A percentile compares a stretch with the other conserved stretches of the same genome.
Evolutionary conservation across 2,329 filamentous ascomycete genomes (phyloP).

Genomic region (Podosphaera xanthii): DNA sequence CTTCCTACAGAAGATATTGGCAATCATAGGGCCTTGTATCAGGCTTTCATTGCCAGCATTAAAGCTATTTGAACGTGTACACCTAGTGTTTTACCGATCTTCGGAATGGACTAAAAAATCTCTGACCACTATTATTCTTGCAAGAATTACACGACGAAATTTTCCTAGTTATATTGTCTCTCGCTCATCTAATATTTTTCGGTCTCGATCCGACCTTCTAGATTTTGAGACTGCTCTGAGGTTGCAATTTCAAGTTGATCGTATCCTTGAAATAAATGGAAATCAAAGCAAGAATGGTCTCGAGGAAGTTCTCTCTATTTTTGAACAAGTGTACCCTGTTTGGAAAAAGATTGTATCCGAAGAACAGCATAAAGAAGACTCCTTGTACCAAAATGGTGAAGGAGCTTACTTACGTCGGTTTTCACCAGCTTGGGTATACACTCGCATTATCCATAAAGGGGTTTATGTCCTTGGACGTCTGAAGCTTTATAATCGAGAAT

Average conservation of each 20-base stretch:
- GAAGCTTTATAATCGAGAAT: conserved; percentile 59
- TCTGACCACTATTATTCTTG: conserved; percentile 78
- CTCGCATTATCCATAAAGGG: conserved; percentile 76
- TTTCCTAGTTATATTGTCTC: conserved; percentile 84
- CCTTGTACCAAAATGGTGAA: conserved; percentile 53
- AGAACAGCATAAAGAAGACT: conserved; percentile 56
- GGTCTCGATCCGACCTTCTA: conserved; percentile 47
- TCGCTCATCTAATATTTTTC: conserved; percentile 71
- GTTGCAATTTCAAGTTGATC: conserved; percentile 62
- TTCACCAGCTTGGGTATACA: conserved; percentile 81
- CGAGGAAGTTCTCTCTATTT: conserved; percentile 44
- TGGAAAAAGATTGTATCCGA: conserved; percentile 54
- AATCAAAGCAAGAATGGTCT: conserved; percentile 41
- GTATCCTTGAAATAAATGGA: conserved; percentile 57
- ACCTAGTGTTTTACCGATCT: conserved; percentile 87
- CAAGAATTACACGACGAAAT: conserved; percentile 67
- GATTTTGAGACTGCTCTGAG: conserved; percentile 79
- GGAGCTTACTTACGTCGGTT: conserved; percentile 76
- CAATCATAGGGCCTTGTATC: conserved; percentile 61
- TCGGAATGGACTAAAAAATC: conserved; percentile 97
- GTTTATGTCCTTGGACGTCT: conserved; percentile 56
- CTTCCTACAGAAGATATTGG: conserved; percentile 56
- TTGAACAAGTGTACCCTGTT: conserved; percentile 53
- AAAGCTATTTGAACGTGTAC: conserved; percentile 78
- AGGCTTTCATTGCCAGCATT: conserved; percentile 49